phyloP scores from a whole-genome alignment of 495 filamentous ascomycete species.

The Zalerion maritima region DNA sequence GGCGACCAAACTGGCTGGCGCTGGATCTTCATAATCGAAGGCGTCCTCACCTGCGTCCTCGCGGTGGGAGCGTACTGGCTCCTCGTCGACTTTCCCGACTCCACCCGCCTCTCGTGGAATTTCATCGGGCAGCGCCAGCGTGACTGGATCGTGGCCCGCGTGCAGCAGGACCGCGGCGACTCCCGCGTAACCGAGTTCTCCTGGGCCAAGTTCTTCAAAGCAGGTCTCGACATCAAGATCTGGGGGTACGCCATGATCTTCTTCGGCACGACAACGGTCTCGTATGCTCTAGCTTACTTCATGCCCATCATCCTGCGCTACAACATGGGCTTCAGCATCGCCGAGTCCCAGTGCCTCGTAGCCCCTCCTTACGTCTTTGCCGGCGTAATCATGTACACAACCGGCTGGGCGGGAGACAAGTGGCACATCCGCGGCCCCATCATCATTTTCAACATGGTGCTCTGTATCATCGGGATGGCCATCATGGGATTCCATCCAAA shows the following conservation, averaged over 20 bases:
- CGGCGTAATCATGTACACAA: constrained; percentile 41
- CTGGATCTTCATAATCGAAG: constrained; percentile 52
- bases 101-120: constrained; percentile 31
- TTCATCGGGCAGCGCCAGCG: constrained; percentile 36
- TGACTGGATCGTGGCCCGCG: constrained; percentile 41
- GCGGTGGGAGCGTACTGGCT: constrained; percentile 34
- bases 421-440: constrained; percentile 42
- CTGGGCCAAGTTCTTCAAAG: constrained; percentile 31
- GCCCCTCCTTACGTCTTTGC: constrained; percentile 49
- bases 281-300: constrained; percentile 54
- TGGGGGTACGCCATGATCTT: constrained; percentile 48
- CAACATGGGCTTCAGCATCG: constrained; percentile 44
- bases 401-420: constrained; percentile 40
- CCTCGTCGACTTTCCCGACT: constrained; percentile 48
- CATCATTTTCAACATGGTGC: constrained; percentile 36
- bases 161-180: constrained; percentile 45
- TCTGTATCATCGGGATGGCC: constrained; percentile 32
- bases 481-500: constrained; percentile 37
- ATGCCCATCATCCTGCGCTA: constrained; percentile 45
- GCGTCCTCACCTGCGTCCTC: constrained; percentile 32
- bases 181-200: constrained; percentile 34
- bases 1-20: constrained; percentile 41
- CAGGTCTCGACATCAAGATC: constrained; percentile 40
- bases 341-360: constrained; percentile 42
- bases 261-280: constrained; percentile 42